Evolutionary conservation across 129 eudicot genomes (phyloP), one percentile per base, ranked within the genome.

Genomic region (Pseudognaphalium luteoalbum): DNA sequence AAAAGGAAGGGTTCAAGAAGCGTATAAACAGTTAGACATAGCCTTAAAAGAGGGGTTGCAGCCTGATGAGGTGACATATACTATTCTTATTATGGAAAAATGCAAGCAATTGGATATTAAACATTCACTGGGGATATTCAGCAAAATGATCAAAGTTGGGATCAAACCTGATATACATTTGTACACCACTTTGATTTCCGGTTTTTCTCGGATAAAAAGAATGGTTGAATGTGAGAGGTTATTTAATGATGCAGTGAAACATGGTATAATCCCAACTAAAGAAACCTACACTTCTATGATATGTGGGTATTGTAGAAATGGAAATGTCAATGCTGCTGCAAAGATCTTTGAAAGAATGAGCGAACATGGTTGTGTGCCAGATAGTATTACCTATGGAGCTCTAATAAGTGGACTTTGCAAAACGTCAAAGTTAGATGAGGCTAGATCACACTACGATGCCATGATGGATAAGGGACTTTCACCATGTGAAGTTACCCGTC

Each of bases 371-470:
- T 90, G 97, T 84, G 75, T 72, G 22, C 93, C 98, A n/a, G 98
- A 93, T 87, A 90, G 86, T 72, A 74, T 83, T 61, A 83, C 93
- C 74, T 93, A 93, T 73, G 90, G 96, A 44, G 91, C 98, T 81
- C 71, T 93, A 3, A 88, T 93, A 80, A 90, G 98, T 81, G 96
- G 97, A 70, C 89, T 93, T 58, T 93, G 98, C 70, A 93, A 87
- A 84, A 87, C 80, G 61, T 81, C 83, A 29, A 93, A 62, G 79
- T 59, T 90, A 60, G 86, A 87, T 3, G 96, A 84, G 68, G 97
- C 98, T 37, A 83, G 80, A 39, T 30, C 37, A 21, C 84, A 88
- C n/a, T 93, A 85, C 68, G 76, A 85, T 63, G 80, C 82, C 28
- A 93, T 93, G 98, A 79, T 87, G 59, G 96, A 90, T 21, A 90